These are phyloP conservation scores for Paradendryphiella salina DNA, from an alignment of 2,329 filamentous ascomycete genomes.

Conservation along the genomic window DNA sequence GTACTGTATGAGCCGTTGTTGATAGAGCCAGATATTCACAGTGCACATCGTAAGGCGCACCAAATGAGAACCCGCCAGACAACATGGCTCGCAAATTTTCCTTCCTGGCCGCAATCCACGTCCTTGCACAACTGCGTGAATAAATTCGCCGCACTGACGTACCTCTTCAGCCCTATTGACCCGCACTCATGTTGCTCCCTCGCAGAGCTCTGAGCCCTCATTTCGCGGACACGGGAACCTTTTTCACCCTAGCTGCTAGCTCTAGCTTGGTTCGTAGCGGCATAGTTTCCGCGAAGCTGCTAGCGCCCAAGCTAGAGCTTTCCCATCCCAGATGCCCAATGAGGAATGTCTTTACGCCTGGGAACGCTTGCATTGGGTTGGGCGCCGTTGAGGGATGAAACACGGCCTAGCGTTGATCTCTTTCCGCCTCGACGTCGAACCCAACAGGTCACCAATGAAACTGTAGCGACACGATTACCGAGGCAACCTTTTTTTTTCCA, in stretches of 20 bases:
- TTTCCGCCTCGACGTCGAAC: neutral
- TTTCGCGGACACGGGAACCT: slow-evolving; percentile 16
- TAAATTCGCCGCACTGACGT: slow-evolving; percentile 25
- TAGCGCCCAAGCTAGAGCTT: neutral
- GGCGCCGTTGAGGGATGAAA: slow-evolving; percentile 14
- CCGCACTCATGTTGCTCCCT: slow-evolving; percentile 8
- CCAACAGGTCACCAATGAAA: neutral
- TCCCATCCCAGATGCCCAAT: slow-evolving; percentile 4
- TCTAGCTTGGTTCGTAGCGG: slow-evolving; percentile 2
- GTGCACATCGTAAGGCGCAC: neutral
- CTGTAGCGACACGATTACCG: neutral
- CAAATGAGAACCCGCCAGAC: slow-evolving; percentile 9
- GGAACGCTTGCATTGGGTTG: slow-evolving; percentile 3
- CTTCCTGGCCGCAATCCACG: slow-evolving; percentile 21
- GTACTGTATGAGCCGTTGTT: slow-evolving; percentile 67
- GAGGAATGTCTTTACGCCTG: neutral
- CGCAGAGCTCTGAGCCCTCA: slow-evolving; percentile 7
- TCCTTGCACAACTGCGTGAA: slow-evolving; percentile 26
- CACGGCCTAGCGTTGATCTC: neutral
- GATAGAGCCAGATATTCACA: neutral
- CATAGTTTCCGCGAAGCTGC: slow-evolving; percentile 28
- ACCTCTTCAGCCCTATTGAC: slow-evolving; percentile 22
- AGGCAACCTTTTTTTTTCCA: neutral
- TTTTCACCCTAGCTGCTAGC: slow-evolving; percentile 13
- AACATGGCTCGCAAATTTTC: slow-evolving; percentile 15